phyloP scores from a whole-genome alignment of 768 basidiomycete species.

The Artomyces pyxidatus region DNA sequence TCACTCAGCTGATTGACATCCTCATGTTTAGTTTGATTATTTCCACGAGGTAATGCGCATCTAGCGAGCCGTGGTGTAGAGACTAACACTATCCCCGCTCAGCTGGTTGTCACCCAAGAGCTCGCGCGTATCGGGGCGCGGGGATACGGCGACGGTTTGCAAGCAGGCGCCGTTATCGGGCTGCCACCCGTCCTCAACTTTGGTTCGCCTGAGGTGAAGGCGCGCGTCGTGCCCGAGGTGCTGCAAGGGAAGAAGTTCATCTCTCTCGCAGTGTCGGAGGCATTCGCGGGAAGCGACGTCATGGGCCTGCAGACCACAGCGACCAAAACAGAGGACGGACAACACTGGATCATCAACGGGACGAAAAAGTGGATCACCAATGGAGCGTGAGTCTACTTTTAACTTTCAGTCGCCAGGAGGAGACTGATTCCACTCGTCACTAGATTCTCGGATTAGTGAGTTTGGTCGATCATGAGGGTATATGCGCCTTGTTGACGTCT shows the following conservation, averaged over 20 bases:
- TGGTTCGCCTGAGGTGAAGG: conserved; percentile 51
- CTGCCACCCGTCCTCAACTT: conserved; percentile 84
- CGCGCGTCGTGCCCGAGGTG: conserved; percentile 50
- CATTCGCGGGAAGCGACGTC: conserved; percentile 83
- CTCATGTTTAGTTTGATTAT: conserved; percentile 56
- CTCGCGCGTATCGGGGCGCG: conserved; percentile 57
- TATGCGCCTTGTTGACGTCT: conserved; percentile 8
- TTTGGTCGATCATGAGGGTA: not conserved
- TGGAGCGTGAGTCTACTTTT: conserved; percentile 36
- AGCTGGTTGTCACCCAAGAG: conserved; percentile 79
- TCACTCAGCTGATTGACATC: not conserved
- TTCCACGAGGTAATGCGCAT: conserved; percentile 73
- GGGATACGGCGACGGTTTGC: conserved; percentile 76
- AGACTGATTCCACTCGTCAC: not conserved
- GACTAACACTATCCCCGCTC: not conserved
- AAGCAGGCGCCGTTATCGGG: conserved; percentile 74
- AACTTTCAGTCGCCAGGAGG: not conserved
- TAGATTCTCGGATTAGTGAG: conserved; percentile 34
- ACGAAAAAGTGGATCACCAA: conserved; percentile 90
- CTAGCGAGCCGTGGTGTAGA: not conserved
- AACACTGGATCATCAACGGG: conserved; percentile 78
- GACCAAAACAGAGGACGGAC: conserved; percentile 72
- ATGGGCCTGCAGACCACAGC: conserved; percentile 72
- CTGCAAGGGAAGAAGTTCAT: conserved; percentile 76
- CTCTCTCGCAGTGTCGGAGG: conserved; percentile 82